Conservation (phyloP, 306 rosid genomes). For the Lotus japonicus region DNA sequence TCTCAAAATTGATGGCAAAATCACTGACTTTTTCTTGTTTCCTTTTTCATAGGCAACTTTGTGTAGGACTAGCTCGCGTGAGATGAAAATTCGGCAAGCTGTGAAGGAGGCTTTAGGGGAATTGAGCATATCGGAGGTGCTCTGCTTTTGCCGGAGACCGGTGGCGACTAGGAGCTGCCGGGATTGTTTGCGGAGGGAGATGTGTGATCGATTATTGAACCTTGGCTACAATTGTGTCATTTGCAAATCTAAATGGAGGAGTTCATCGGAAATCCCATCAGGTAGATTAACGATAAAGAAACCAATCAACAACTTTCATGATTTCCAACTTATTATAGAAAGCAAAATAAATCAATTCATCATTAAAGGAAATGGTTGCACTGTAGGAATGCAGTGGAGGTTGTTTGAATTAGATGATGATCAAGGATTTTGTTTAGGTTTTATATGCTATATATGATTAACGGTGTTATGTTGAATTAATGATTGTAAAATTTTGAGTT, state of each 20-base stretch:
- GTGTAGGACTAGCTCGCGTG: constrained; percentile 41
- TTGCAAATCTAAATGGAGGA: constrained; percentile 71
- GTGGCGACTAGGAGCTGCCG: constrained; percentile 46
- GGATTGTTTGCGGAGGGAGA: constrained; percentile 51
- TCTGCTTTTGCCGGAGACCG: constrained; percentile 42
- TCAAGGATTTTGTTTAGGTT: not conserved
- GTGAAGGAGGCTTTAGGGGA: constrained; percentile 47
- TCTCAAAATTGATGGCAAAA: too few species aligned
- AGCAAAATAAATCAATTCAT: too few species aligned
- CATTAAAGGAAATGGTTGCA: too few species aligned
- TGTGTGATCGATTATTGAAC: constrained; percentile 42
- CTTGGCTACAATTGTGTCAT: constrained; percentile 55
- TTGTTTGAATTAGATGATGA: constrained; percentile 24
- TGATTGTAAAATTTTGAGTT: not conserved
- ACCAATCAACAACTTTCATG: not conserved
- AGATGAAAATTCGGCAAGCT: constrained; percentile 45
- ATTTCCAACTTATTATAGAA: too few species aligned
- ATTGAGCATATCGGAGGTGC: not conserved
- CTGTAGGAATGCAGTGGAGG: constrained; percentile 38
- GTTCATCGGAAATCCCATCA: constrained; percentile 44
- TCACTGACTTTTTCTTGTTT: not conserved
- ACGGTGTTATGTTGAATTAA: not conserved
- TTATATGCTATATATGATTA: not conserved
- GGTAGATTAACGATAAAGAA: constrained; percentile 32
- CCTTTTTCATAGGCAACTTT: constrained; percentile 36